Evolutionary conservation across 148 eudicot genomes (phyloP).

Genomic region (Gaultheria prostrata): DNA sequence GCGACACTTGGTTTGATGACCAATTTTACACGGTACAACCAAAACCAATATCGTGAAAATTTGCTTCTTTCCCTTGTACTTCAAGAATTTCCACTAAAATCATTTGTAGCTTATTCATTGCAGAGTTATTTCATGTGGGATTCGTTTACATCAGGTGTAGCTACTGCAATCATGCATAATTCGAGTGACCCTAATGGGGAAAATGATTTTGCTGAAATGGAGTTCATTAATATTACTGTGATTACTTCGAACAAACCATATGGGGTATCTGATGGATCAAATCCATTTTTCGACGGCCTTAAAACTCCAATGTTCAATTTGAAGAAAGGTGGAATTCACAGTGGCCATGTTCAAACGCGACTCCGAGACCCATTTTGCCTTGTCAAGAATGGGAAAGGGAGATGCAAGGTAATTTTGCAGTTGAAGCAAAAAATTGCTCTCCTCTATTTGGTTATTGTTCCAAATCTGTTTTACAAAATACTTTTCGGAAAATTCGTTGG

Average conservation of each 20-base stretch:
- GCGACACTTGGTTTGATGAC: slow-evolving; percentile 64
- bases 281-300: slow-evolving; percentile 65
- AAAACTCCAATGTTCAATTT: slow-evolving; percentile 50
- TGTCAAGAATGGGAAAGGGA: slow-evolving; percentile 51
- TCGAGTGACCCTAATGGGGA: slow-evolving; percentile 36
- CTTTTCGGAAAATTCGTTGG: not conserved
- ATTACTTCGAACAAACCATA: slow-evolving; percentile 80
- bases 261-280: slow-evolving; percentile 80
- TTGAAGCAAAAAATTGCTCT: not conserved
- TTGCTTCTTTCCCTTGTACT: not conserved
- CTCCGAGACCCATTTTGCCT: slow-evolving; percentile 83
- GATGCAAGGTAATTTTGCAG: slow-evolving; percentile 52
- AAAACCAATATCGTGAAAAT: not conserved
- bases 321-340: slow-evolving; percentile 61
- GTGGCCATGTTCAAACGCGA: slow-evolving; percentile 81
- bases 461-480: not conserved
- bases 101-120: not conserved
- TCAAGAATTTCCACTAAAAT: not conserved
- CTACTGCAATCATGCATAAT: slow-evolving; percentile 73
- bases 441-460: not conserved
- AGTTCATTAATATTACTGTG: slow-evolving; percentile 75
- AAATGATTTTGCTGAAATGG: slow-evolving; percentile 81
- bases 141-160: slow-evolving; percentile 71
- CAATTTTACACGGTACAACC: slow-evolving; percentile 56
- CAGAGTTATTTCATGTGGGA: slow-evolving; percentile 96